Conservation (phyloP, 331 rosid genomes). For the Spiraea crenata region DNA sequence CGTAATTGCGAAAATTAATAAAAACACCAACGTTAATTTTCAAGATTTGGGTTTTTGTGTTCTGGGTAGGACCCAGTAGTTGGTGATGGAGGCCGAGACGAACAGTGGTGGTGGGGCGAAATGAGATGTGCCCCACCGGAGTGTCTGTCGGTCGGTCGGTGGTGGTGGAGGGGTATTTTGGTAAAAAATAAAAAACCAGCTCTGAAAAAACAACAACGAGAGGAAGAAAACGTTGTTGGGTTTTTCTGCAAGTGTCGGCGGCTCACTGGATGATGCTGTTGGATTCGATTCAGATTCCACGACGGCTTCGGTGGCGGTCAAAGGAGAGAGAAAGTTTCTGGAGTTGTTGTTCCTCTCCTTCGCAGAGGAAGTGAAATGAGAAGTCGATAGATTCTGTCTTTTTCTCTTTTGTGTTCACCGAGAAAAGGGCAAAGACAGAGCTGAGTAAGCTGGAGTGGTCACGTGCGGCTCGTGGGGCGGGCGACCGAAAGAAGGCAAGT, state of each 20-base stretch:
- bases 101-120: background rate
- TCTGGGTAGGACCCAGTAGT: constrained; percentile 29
- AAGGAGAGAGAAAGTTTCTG: background rate
- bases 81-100: background rate
- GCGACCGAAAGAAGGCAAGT: constrained; percentile 17
- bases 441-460: background rate
- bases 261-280: background rate
- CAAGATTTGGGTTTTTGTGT: background rate
- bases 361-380: background rate
- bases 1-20: too few relatives aligned
- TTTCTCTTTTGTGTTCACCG: too few relatives aligned
- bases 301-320: constrained; percentile 3
- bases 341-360: too few relatives aligned
- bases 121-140: constrained; percentile 10
- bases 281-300: background rate
- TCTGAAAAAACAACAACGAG: background rate
- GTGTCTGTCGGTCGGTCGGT: background rate
- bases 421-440: background rate
- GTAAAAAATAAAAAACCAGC: background rate
- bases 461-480: constrained; percentile 27
- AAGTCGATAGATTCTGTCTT: background rate
- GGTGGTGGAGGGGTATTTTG: background rate
- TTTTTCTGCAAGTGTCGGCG: background rate
- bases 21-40: background rate
- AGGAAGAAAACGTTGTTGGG: background rate